Base-by-base conservation (phyloP, 805 yeast genomes). In the Saitoella complicata region DNA sequence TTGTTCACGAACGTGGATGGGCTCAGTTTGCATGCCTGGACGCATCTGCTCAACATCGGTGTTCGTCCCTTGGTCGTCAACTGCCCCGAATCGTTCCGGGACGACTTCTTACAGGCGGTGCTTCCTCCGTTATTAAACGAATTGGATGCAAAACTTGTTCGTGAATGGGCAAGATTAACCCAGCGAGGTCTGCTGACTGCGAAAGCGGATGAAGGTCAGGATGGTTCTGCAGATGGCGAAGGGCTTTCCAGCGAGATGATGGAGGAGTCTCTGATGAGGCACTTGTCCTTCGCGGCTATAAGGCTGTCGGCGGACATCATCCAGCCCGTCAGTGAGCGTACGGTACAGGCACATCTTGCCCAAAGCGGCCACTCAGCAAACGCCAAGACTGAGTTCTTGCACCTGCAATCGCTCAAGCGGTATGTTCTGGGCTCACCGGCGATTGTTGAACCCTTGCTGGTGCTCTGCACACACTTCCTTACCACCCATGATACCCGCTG, bases 201-300 rank as follows among this genome's bases (percentile, higher is more conserved):
- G 29, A 50, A 47, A 9, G 50, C 46, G 31, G 61, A 69, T 10
- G 63, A 58, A 5, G 56, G 63, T 45, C 60, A 59, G 53, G 53
- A 57, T 37, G 68, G 80, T 2, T 70, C 71, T 38, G 76, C 72
- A 38, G 79, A 76, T 49, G 94, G 86, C 53, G 87, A 78, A 43
- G 83, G 85, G 29, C 68, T 88, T 55, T 79, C 91, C n/a, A 95
- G 87, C 53, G 98, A 91, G 58, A 91, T 91, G 93, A 80, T 91
- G 82, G 96, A 88, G 53, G 98, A 91, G 58, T 95, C 88, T 60
- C 72, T 88, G 68, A 66, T 88, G 48, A 70, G 98, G 53, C 97
- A 91, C 59, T 71, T 91, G 37, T 87, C 97, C 0, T 94, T 94
- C 1, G 87, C 93, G 3, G 84, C 84, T 7, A 95, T 80, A 44